Evolutionary conservation across 129 eudicot species (phyloP), one percentile per base, ranked within the genome.

Genomic region (Artemisia annua): DNA sequence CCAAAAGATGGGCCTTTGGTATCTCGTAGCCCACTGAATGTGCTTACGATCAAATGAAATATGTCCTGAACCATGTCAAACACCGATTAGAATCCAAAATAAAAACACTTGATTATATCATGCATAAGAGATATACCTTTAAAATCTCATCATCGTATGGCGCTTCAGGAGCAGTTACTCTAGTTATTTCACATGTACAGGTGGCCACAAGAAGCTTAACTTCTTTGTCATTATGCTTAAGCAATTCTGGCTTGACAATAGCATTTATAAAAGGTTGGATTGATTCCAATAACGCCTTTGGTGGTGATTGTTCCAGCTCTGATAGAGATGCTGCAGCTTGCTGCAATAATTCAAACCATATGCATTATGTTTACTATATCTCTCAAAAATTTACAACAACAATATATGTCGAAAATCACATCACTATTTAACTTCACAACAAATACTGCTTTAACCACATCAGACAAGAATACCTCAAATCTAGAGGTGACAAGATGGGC

Each of bases 91-190:
- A 67, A 15, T 26, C 58, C 61, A 20, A 49, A 68, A 24, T 61
- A 13, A 18, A 16, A 16, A 22, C 48, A 68, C 30, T 11, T n/a
- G 8, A 16, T 52, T 15, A 12, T 52, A 12, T 52, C 46, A 61
- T 24, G 9, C 6, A 61, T 14, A 17, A 64, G 63, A 68, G 20
- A 15, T 11, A 54, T 78, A 90, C 99, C 99, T 94, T 94, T 51
- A 94, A 64, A 60, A 90, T 72, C 24, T 86, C 93, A 78, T 94
- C 99, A 51, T 80, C 89, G 26, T 90, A 94, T 49, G 99, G 99
- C 15, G 97, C 93, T 73, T 90, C 99, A 9, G 99, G 99, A 62
- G 99, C 99, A 75, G 99, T 94, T 22, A 94, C 85, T 73, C 99
- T 80, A 59, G 97, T 90, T 51, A 94, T 88, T 83, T 94, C 99